Base-by-base conservation (phyloP, 306 rosid genomes). In the Vicia villosa region DNA sequence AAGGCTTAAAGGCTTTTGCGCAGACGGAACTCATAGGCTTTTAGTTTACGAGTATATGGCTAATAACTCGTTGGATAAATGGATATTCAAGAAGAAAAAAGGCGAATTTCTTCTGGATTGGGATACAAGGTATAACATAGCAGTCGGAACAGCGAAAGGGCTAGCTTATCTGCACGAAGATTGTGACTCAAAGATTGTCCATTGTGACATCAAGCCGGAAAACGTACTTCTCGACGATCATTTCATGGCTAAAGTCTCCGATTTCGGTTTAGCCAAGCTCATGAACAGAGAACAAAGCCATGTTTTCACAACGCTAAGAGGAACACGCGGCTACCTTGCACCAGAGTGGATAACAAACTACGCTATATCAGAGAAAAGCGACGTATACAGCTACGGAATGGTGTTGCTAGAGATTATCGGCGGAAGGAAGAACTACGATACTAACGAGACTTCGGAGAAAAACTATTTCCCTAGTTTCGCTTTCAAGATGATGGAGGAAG, bases 321-420 rank as follows among this genome's bases (percentile, higher is more conserved):
- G 97, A 21, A 93, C 98, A 0, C 76, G 97, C 22, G 97, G 98
- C 6, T 90, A 93, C 74, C 90, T 93, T 6, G 98, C 97, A 2
- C 98, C 97, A 4, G 97, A 93, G 58, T 93, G 96, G 98, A 90
- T 93, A 81, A 93, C 97, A 57, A 90, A 87, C 82, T 93, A 90
- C 15, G 91, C 98, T 1, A 93, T 93, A 75, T 90, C 96, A 55
- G 96, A 93, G 89, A 93, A 90, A 61, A 93, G 98, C 41, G 98
- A 93, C 17, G 94, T 90, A 5, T 93, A 90, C 21, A 93, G 97
- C 77, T 93, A 85, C 3, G 98, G 98, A 20, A 93, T 93, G 96
- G 83, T 90, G 38, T 73, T 93, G 82, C 78, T 90, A 16, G 96
- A 93, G 86, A 86, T 90, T 46, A 84, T 93, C 3, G 96, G 90